These are phyloP conservation scores for Polygonum aviculare DNA, from an alignment of 148 eudicot genomes.

Conservation along the genomic window DNA sequence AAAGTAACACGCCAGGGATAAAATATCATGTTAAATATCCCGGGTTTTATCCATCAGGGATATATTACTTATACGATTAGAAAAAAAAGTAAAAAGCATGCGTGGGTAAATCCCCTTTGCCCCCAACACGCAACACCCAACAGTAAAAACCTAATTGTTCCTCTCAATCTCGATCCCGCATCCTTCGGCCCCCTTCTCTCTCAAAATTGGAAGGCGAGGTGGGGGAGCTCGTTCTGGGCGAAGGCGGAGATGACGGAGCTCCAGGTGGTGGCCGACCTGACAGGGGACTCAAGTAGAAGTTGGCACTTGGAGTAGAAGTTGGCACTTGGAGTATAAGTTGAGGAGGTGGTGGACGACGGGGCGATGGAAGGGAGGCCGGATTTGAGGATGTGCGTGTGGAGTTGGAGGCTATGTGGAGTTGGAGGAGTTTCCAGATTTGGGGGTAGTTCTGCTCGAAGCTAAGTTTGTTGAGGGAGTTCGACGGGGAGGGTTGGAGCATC, in stretches of 20 bases:
- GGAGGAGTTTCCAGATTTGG: slow-evolving; percentile 35
- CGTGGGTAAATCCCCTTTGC: too few species aligned
- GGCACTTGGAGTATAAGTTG: slow-evolving; percentile 69
- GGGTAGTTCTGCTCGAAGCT: slow-evolving; percentile 28
- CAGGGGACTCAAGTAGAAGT: slow-evolving; percentile 39
- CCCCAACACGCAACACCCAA: too few species aligned
- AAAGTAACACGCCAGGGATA: too few species aligned
- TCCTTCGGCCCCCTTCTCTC: slow-evolving; percentile 12
- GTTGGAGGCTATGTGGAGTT: slow-evolving; percentile 47
- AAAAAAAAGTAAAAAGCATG: too few species aligned
- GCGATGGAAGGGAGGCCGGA: slow-evolving; percentile 46
- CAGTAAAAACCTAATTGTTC: too few species aligned
- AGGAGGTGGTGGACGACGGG: slow-evolving; percentile 61
- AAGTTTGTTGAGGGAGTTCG: slow-evolving; percentile 17
- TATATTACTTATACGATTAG: too few species aligned
- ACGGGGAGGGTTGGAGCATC: background rate
- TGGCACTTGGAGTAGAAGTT: slow-evolving; percentile 44
- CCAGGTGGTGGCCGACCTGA: slow-evolving; percentile 30
- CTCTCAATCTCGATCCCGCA: too few species aligned
- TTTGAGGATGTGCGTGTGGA: slow-evolving; percentile 68
- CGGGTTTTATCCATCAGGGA: too few species aligned
- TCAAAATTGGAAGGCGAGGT: slow-evolving; percentile 22
- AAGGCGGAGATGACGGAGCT: slow-evolving; percentile 33
- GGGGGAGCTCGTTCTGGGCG: slow-evolving; percentile 36
- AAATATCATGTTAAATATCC: too few species aligned